Evolutionary conservation across 306 rosid genomes (phyloP).

Genomic region (Cicer bijugum): DNA sequence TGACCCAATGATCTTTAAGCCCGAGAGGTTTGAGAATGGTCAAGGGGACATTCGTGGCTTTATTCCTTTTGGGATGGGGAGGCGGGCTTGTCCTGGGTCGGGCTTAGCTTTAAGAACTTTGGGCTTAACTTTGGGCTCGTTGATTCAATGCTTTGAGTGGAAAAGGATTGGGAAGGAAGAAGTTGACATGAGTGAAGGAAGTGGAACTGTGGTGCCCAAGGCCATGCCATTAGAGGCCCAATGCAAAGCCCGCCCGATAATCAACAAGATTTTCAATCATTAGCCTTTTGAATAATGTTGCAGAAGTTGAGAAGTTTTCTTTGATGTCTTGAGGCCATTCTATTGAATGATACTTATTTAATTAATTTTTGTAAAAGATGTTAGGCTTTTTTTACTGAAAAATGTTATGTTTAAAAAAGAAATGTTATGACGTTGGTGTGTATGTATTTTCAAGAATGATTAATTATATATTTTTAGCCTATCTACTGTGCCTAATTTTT

Average conservation of each 20-base stretch:
- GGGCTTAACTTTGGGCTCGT: slow-evolving; percentile 43
- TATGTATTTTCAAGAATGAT: too few relatives aligned
- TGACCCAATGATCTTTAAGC: slow-evolving; percentile 52
- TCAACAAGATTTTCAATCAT: slow-evolving; percentile 14
- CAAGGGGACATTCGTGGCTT: slow-evolving; percentile 20
- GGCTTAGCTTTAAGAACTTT: slow-evolving; percentile 53
- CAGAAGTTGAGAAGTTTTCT: background rate
- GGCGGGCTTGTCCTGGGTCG: slow-evolving; percentile 59
- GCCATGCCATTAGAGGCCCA: slow-evolving; percentile 56
- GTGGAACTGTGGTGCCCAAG: slow-evolving; percentile 51
- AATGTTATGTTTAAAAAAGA: too few relatives aligned
- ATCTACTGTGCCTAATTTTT: too few relatives aligned
- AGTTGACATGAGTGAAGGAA: slow-evolving; percentile 54
- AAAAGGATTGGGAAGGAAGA: slow-evolving; percentile 38
- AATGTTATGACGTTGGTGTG: too few relatives aligned
- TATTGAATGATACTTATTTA: background rate
- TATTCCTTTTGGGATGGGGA: slow-evolving; percentile 61
- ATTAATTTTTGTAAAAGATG: background rate
- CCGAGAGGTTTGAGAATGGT: slow-evolving; percentile 52
- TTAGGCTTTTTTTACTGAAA: too few relatives aligned
- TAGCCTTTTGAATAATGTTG: background rate
- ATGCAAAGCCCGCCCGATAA: slow-evolving; percentile 55
- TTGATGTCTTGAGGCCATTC: background rate
- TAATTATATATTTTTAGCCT: too few relatives aligned
- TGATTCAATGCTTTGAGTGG: slow-evolving; percentile 76